Evolutionary conservation across 768 basidiomycete genomes (phyloP).

Genomic region (Strobilomyces dryophilus): DNA sequence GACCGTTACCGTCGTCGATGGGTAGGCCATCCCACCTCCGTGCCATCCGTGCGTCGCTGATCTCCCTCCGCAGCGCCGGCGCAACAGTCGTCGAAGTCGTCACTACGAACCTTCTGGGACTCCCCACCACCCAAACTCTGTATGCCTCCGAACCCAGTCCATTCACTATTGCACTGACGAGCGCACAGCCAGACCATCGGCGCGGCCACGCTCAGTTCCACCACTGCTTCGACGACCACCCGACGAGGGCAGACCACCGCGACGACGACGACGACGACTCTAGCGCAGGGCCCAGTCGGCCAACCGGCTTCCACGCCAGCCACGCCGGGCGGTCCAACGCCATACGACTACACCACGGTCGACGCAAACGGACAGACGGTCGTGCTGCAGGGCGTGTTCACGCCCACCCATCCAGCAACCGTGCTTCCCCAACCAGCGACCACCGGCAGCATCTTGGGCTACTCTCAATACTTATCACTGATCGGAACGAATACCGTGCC

Average conservation of each 20-base stretch:
- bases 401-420: constrained; percentile 29
- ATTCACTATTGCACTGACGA: constrained; percentile 5
- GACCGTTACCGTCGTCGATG: constrained; percentile 43
- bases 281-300: constrained; percentile 42
- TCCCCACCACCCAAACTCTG: constrained; percentile 42
- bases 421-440: constrained; percentile 25
- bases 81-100: constrained; percentile 48
- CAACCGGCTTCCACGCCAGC: constrained; percentile 40
- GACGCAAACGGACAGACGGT: constrained; percentile 29
- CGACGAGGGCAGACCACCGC: constrained; percentile 15
- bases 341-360: constrained; percentile 48
- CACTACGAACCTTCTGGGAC: constrained; percentile 37
- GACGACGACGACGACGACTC: constrained; percentile 19
- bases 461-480: constrained; percentile 28
- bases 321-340: constrained; percentile 44
- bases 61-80: constrained; percentile 37
- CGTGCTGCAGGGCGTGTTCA: constrained; percentile 24
- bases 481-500: constrained; percentile 30
- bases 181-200: constrained; percentile 11
- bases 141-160: constrained; percentile 22
- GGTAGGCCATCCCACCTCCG: constrained; percentile 35
- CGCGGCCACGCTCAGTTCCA: not conserved
- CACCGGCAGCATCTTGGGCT: constrained; percentile 26
- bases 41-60: constrained; percentile 9
- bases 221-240: constrained; percentile 15